These are phyloP conservation scores for Thozetella sp. DNA, from an alignment of 495 filamentous ascomycete genomes.

Conservation along the genomic window DNA sequence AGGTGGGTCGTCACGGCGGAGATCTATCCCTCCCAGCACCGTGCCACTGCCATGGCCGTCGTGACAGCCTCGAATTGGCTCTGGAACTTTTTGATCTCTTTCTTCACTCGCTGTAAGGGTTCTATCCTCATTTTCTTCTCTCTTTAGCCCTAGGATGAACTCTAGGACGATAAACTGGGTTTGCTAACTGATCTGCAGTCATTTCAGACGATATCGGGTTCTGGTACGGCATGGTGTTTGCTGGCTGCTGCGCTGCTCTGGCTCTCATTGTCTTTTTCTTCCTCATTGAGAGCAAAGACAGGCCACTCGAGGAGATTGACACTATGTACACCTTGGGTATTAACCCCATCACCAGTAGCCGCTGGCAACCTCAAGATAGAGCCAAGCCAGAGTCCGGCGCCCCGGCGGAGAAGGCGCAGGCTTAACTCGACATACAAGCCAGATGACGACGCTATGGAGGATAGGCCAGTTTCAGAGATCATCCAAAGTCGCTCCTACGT, in stretches of 20 bases:
- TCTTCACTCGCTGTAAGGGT: conserved; percentile 26
- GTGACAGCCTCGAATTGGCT: conserved; percentile 86
- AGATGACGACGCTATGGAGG: too few species aligned
- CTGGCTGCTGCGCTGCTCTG: conserved; percentile 67
- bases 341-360: conserved; percentile 64
- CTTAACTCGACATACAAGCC: too few species aligned
- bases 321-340: conserved; percentile 81
- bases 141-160: conserved; percentile 74
- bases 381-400: too few species aligned
- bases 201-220: conserved; percentile 77
- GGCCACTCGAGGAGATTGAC: conserved; percentile 65
- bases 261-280: conserved; percentile 81
- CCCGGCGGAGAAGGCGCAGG: too few species aligned
- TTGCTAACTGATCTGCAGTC: conserved; percentile 26
- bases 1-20: conserved; percentile 83
- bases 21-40: conserved; percentile 78
- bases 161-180: too few species aligned
- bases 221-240: conserved; percentile 84
- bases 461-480: too few species aligned
- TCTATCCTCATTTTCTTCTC: conserved; percentile 10
- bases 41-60: conserved; percentile 73
- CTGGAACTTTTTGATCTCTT: conserved; percentile 70
- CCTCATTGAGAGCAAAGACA: conserved; percentile 58
- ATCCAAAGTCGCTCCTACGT: too few species aligned
- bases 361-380: conserved; percentile 43